Percentiles rank a stretch among this genome's conserved stretches.
phyloP scores from a whole-genome alignment of 1,284 basidiomycete species.

The Austroboletus niveus region DNA sequence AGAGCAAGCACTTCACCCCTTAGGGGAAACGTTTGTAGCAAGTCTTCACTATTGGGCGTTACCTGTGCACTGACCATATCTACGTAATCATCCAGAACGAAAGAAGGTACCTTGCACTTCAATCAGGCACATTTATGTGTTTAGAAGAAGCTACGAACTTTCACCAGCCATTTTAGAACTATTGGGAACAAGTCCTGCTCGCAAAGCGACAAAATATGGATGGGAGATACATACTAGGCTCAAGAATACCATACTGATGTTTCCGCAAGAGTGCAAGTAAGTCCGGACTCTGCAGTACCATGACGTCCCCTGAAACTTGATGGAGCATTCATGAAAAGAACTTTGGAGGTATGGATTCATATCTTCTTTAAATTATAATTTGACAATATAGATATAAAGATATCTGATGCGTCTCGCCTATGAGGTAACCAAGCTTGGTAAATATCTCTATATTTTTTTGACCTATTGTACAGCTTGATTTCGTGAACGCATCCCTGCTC shows the following conservation, averaged over 20 bases:
- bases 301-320: not conserved
- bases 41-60: not conserved
- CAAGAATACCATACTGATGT: conserved; percentile 75
- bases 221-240: conserved; percentile 56
- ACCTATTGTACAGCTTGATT: conserved; percentile 56
- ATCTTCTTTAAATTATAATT: not conserved
- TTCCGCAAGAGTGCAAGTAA: conserved; percentile 82
- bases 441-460: not conserved
- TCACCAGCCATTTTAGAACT: conserved; percentile 64
- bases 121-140: conserved; percentile 67
- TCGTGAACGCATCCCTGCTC: conserved; percentile 70
- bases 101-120: conserved; percentile 51
- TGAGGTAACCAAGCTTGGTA: conserved; percentile 41
- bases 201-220: conserved; percentile 52
- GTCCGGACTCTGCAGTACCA: conserved; percentile 20
- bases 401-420: conserved; percentile 67
- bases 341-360: conserved; percentile 54
- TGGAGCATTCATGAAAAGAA: conserved; percentile 75
- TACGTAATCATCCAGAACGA: conserved; percentile 43
- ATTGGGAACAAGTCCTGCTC: conserved; percentile 43
- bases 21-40: conserved; percentile 62
- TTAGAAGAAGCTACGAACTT: conserved; percentile 64
- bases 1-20: conserved; percentile 59
- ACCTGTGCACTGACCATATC: not conserved
- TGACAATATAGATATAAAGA: conserved; percentile 28